A percentile compares a stretch with the other conserved stretches of the same genome.
Conservation (phyloP, 2,329 filamentous ascomycete genomes). For the Phaeophleospora eucalypticola region DNA sequence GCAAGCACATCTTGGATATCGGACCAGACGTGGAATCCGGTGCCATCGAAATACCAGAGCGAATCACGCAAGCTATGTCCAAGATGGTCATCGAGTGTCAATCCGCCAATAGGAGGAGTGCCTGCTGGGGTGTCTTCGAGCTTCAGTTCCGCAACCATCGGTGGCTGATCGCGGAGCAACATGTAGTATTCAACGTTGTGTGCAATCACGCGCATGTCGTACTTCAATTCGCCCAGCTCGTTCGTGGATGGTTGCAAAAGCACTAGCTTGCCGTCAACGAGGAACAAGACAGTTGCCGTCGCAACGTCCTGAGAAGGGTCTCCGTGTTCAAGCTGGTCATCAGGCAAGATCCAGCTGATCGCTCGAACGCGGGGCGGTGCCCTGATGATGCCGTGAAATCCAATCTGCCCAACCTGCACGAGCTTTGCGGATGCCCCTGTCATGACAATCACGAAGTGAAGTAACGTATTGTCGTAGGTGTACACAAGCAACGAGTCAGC, state of each 20-base stretch:
- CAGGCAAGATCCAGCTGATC: slow-evolving; percentile 92
- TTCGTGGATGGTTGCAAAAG: slow-evolving; percentile 82
- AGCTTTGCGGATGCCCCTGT: slow-evolving; percentile 64
- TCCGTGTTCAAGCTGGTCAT: slow-evolving; percentile 81
- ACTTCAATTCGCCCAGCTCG: slow-evolving; percentile 81
- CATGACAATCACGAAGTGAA: slow-evolving; percentile 85
- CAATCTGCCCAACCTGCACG: slow-evolving; percentile 94
- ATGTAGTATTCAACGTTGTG: slow-evolving; percentile 95
- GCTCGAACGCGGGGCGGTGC: slow-evolving; percentile 88
- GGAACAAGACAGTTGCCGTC: slow-evolving; percentile 85
- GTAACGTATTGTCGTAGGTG: slow-evolving; percentile 91
- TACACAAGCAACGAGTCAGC: slow-evolving; percentile 95
- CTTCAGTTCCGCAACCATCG: slow-evolving; percentile 20
- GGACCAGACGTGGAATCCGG: slow-evolving; percentile 80
- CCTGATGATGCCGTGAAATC: slow-evolving; percentile 91
- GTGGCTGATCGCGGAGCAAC: slow-evolving; percentile 75
- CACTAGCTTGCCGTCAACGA: slow-evolving; percentile 97
- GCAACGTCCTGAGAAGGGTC: slow-evolving; percentile 95
- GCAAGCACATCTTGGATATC: slow-evolving; percentile 80
- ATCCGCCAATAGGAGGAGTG: slow-evolving; percentile 15
- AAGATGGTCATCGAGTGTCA: slow-evolving; percentile 21
- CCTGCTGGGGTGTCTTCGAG: slow-evolving; percentile 12
- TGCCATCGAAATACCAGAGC: slow-evolving; percentile 90
- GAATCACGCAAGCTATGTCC: slow-evolving; percentile 69
- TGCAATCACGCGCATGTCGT: slow-evolving; percentile 95